Evolutionary conservation across 2,329 filamentous ascomycete species (phyloP).

Genomic region (Xylariaceae sp.): DNA sequence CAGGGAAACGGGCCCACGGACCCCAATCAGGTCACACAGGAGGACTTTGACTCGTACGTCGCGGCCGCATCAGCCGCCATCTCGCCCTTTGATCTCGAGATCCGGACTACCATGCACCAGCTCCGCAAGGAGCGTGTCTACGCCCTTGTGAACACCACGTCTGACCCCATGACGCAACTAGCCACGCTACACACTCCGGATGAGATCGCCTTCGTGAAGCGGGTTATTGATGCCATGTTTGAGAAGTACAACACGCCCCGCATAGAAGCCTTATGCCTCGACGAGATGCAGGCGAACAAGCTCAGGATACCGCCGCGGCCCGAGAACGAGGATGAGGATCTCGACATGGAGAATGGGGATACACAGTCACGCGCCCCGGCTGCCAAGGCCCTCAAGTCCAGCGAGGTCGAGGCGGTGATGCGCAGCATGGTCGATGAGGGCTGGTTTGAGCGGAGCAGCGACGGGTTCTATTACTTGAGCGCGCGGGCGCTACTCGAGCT

Average conservation of each 20-base stretch:
- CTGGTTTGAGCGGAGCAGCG: constrained; percentile 74
- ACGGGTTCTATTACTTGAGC: constrained; percentile 70
- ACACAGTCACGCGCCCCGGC: constrained; percentile 33
- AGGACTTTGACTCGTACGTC: constrained; percentile 66
- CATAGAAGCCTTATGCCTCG: constrained; percentile 81
- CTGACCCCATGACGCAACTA: constrained; percentile 79
- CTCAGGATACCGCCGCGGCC: constrained; percentile 52
- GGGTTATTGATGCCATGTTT: constrained; percentile 87
- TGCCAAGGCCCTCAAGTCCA: constrained; percentile 62
- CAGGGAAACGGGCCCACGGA: constrained; percentile 36
- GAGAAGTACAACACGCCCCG: constrained; percentile 75
- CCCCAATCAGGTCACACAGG: constrained; percentile 61
- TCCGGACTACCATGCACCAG: constrained; percentile 72
- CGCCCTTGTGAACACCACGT: constrained; percentile 82
- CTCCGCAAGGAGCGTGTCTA: constrained; percentile 62
- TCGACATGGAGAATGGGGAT: constrained; percentile 32
- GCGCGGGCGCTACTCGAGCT: constrained; percentile 81
- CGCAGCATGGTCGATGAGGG: constrained; percentile 67
- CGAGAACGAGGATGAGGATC: constrained; percentile 29
- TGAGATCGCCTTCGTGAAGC: constrained; percentile 85
- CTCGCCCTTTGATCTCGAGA: constrained; percentile 80
- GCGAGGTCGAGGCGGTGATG: constrained; percentile 72
- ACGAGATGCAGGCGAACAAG: constrained; percentile 72
- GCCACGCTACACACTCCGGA: constrained; percentile 76
- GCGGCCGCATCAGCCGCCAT: constrained; percentile 66